Evolutionary conservation across 2,329 filamentous ascomycete species (phyloP), one percentile per base, ranked within the genome.

Genomic region (Talaromyces marneffei): DNA sequence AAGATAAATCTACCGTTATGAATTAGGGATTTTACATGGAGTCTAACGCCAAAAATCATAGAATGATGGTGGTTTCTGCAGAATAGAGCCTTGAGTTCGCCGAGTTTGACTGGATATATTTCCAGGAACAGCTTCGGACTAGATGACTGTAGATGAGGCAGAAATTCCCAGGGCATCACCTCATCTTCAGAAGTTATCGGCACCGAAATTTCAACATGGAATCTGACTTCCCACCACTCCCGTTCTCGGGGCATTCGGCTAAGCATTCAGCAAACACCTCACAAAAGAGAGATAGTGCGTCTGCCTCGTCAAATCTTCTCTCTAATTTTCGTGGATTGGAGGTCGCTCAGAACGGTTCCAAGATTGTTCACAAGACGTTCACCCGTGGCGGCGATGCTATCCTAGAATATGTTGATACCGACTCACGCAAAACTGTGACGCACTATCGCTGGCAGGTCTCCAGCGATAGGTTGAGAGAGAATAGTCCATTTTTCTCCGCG

Each of bases 401-500:
- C 6, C 50, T 78, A 25, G 68, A 76, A 58, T 76, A 75, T 58
- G 62, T 60, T 8, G 62, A 64, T 42, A 25, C 48, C 7, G 63
- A 61, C 9, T 52, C 50, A 18, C 42, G 20, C 33, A 61, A 61
- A 35, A 20, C 59, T 31, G 63, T 56, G 3, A 59, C 64, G 16
- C 64, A 31, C 16, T 62, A 68, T 62, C 65, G 65, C 25, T 77
- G 76, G 69, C 70, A 69, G 58, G 71, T 77, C 10, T 70, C 68
- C 40, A 76, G 70, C 54, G 62, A 67, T 4, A 64, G 64, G 39
- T 65, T 79, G 14, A 70, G 65, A 23, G 52, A 63, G 20, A 71
- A 71, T 6, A 78, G 75, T 53, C 69, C 70, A 4, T 79, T 78
- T 46, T 79, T 78, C 56, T 63, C 69, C 20, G 73, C 70, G 20